A percentile compares a stretch with the other conserved stretches of the same genome.
These are phyloP conservation scores for Coemansia sp. DNA, from an alignment of 192 early-diverging fungal species.

Conservation along the genomic window DNA sequence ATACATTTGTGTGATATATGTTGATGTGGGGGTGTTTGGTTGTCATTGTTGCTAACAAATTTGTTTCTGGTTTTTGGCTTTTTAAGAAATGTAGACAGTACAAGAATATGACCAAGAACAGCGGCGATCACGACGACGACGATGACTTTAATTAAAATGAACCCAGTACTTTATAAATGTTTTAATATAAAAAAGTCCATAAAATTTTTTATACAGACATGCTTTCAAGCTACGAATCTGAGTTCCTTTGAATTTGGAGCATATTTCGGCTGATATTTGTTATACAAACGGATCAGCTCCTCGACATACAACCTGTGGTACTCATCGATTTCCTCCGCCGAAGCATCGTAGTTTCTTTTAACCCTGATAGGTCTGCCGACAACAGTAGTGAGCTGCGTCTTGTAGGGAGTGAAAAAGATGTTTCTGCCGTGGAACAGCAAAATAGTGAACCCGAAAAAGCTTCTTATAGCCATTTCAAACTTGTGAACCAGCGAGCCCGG, in stretches of 20 bases:
- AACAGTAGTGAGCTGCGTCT: conserved; percentile 41
- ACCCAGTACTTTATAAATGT: too few relatives aligned
- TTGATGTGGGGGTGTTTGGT: too few relatives aligned
- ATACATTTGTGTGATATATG: too few relatives aligned
- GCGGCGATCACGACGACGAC: conserved; percentile 20
- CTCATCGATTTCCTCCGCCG: conserved; percentile 19
- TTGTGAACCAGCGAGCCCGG: conserved; percentile 64
- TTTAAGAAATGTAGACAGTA: conserved; percentile 28
- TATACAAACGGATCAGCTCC: conserved; percentile 39
- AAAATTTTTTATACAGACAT: neutral
- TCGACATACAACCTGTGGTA: conserved; percentile 46
- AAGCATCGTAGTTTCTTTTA: conserved; percentile 28
- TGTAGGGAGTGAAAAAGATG: conserved; percentile 67
- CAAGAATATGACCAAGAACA: conserved; percentile 26
- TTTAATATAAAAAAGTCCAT: neutral
- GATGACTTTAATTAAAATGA: conserved; percentile 28
- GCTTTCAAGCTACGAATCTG: conserved; percentile 32
- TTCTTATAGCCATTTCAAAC: conserved; percentile 75
- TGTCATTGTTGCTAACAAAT: neutral
- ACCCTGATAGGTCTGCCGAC: conserved; percentile 49
- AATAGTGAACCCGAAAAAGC: conserved; percentile 68
- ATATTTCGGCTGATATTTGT: conserved; percentile 46
- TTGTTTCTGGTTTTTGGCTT: neutral
- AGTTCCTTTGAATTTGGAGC: conserved; percentile 33
- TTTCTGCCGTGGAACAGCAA: conserved; percentile 84